Base-by-base conservation (phyloP, 2,329 filamentous ascomycete species). In the Phoma sp. region DNA sequence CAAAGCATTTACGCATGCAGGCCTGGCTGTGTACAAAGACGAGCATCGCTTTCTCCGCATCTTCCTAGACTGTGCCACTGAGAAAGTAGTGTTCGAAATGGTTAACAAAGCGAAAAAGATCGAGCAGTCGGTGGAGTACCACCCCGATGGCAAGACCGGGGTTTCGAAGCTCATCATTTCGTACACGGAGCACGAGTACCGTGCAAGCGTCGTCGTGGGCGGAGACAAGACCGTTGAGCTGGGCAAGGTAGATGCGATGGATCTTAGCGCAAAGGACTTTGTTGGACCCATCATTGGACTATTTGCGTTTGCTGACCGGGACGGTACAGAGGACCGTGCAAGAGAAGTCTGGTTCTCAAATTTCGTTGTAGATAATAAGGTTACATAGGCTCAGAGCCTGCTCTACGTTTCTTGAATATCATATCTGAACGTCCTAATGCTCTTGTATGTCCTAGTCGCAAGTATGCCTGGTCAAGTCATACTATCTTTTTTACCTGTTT, bases 21-120 rank as follows among this genome's bases (percentile, higher is more conserved):
- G 60, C 11, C 11, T 61, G 4, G 52, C 48, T 2, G 35, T 61
- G 4, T 65, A 57, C 52, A 63, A 63, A 51, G 60, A 65, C 35
- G 60, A 65, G 30, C 52, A 62, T 25, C 58, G 60, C n/a, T 61
- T 56, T 35, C 14, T 63, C 9, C 49, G 47, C 0, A 44, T 64
- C n/a, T 57, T 29, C 36, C 1, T 40, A 45, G n/a, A 22, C 41
- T 7, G 14, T 11, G 2, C 23, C 23, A 2, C 14, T 40, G 3
- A 57, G 13, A 37, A 27, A 3, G 13, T 45, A 9, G 18, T 45
- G 2, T 40, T 62, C 24, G 39, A 59, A 29, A 37, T 58, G 10
- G 7, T 47, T 2, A 65, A 63, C 29, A 48, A 46, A 14, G 60
- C 53, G 3, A 55, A 52, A n/a, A 7, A 41, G 4, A 56, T 59